phyloP scores from a whole-genome alignment of 2,329 filamentous ascomycete species.

The Sarocladium brachiariae region DNA sequence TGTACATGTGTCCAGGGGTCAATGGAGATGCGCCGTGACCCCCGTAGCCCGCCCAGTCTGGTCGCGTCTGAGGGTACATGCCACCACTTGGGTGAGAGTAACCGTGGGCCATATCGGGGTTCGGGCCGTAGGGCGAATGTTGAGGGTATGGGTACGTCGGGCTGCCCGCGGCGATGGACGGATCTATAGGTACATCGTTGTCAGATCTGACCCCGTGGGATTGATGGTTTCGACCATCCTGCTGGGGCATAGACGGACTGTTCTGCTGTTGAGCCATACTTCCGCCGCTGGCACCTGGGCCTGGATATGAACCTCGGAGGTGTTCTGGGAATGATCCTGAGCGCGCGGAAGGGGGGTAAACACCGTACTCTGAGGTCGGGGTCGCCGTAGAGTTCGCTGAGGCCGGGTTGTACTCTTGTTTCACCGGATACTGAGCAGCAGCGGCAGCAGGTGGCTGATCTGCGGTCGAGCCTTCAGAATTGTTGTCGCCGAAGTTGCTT shows the following conservation, averaged over 20 bases:
- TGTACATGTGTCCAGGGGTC: constrained; percentile 47
- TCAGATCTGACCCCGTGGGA: constrained; percentile 82
- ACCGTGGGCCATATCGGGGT: constrained; percentile 78
- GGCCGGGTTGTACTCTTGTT: constrained; percentile 71
- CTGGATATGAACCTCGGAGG: constrained; percentile 75
- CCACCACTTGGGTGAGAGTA: constrained; percentile 57
- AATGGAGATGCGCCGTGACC: constrained; percentile 44
- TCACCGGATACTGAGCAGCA: constrained; percentile 69
- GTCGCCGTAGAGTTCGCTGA: constrained; percentile 51
- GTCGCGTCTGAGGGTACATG: constrained; percentile 63
- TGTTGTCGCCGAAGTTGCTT: constrained; percentile 57
- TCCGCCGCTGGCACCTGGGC: constrained; percentile 66
- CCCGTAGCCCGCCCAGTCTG: constrained; percentile 67
- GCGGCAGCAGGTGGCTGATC: constrained; percentile 79
- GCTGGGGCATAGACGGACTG: constrained; percentile 91
- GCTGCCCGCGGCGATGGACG: constrained; percentile 88
- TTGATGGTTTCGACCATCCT: constrained; percentile 75
- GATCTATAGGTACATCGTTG: constrained; percentile 98
- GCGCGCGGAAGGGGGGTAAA: constrained; percentile 68
- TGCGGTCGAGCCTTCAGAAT: constrained; percentile 82
- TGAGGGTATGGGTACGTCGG: constrained; percentile 75
- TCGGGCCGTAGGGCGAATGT: constrained; percentile 81
- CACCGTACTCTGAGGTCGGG: constrained; percentile 81
- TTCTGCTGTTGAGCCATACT: constrained; percentile 95
- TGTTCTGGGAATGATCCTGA: constrained; percentile 84